Evolutionary conservation across 352 stramenopile genomes (phyloP).

Genomic region (Blastocystis sp.): DNA sequence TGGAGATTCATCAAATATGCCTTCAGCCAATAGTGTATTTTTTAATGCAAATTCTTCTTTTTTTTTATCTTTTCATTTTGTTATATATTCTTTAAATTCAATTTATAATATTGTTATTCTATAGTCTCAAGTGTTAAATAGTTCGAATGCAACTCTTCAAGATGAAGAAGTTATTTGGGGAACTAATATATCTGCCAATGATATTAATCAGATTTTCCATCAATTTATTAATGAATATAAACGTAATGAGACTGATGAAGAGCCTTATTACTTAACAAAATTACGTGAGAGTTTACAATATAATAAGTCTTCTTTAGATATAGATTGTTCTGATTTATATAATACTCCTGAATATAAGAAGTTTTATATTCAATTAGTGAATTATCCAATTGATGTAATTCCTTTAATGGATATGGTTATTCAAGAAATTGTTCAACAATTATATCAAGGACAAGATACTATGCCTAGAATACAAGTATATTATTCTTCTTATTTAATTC

Average conservation of each 20-base stretch:
- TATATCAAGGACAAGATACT: slow-evolving; percentile 53
- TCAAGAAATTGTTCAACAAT: slow-evolving; percentile 76
- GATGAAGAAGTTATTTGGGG: slow-evolving; percentile 60
- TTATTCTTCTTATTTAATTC: slow-evolving; percentile 38
- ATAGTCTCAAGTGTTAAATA: neutral
- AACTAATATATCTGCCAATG: slow-evolving; percentile 70
- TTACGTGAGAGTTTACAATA: slow-evolving; percentile 54
- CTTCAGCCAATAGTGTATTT: too few relatives aligned
- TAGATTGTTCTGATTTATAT: slow-evolving; percentile 68
- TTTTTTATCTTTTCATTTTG: slow-evolving; percentile 12
- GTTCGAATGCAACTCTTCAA: slow-evolving; percentile 1
- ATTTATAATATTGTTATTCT: slow-evolving; percentile 6
- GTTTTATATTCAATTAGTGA: slow-evolving; percentile 82
- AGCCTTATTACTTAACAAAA: slow-evolving; percentile 47
- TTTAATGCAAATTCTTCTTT: too few relatives aligned
- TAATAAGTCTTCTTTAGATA: slow-evolving; percentile 61
- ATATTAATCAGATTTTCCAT: slow-evolving; percentile 67
- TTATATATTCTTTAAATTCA: neutral
- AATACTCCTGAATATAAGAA: slow-evolving; percentile 55
- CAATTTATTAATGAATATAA: slow-evolving; percentile 64
- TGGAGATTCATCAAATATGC: too few relatives aligned
- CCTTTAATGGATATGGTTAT: slow-evolving; percentile 70
- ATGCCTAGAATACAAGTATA: slow-evolving; percentile 46
- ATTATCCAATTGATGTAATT: slow-evolving; percentile 65
- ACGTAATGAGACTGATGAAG: slow-evolving; percentile 4